phyloP scores from a whole-genome alignment of 768 basidiomycete species.

The Amanita thiersii region DNA sequence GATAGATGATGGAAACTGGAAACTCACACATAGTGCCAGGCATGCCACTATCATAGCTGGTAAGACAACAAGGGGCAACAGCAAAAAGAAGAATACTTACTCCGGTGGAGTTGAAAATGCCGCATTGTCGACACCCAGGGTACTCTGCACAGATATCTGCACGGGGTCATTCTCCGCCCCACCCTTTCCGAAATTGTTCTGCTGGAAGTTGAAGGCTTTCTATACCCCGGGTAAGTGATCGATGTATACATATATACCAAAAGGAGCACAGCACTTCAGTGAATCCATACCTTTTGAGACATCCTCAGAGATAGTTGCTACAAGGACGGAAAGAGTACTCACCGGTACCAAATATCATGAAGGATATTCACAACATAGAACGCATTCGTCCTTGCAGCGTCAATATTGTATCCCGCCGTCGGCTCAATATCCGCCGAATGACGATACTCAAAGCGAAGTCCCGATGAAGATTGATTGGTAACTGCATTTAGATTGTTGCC shows the following conservation, averaged over 20 bases:
- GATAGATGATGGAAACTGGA: not conserved
- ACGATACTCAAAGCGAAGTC: slow-evolving; percentile 30
- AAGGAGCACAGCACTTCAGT: slow-evolving; percentile 28
- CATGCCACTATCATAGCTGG: not conserved
- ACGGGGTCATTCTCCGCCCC: slow-evolving; percentile 46
- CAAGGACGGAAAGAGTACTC: not conserved
- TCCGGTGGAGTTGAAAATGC: slow-evolving; percentile 36
- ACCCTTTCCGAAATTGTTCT: slow-evolving; percentile 48
- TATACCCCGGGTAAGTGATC: no score
- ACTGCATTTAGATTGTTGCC: slow-evolving; percentile 15
- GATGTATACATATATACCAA: no score
- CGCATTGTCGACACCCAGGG: slow-evolving; percentile 35
- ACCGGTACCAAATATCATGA: slow-evolving; percentile 35
- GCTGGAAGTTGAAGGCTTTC: slow-evolving; percentile 39
- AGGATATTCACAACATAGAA: slow-evolving; percentile 56
- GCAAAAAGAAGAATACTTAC: slow-evolving; percentile 15
- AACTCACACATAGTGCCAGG: not conserved
- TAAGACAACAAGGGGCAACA: not conserved
- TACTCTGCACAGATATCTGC: slow-evolving; percentile 44
- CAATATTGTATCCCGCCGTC: slow-evolving; percentile 31
- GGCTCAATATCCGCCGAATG: slow-evolving; percentile 25
- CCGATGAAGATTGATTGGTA: slow-evolving; percentile 27
- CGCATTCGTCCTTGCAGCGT: slow-evolving; percentile 44
- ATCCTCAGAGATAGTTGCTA: not conserved
- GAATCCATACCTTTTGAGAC: slow-evolving; percentile 38